These are phyloP conservation scores for Lasiosphaeris hirsuta DNA, from an alignment of 495 filamentous ascomycete species.

Conservation along the genomic window DNA sequence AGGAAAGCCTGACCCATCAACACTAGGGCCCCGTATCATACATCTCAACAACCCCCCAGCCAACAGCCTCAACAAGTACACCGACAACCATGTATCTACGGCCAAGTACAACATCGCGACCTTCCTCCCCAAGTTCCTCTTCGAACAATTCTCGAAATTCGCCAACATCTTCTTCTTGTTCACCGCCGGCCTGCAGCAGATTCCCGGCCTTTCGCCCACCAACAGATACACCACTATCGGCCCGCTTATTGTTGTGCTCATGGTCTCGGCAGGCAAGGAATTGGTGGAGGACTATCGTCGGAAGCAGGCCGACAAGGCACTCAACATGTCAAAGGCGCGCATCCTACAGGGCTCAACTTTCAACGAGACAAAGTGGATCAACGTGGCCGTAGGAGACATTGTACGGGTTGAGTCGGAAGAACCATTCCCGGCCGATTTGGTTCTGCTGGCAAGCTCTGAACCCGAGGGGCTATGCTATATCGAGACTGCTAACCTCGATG, in stretches of 20 bases:
- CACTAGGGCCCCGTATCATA: conserved; percentile 87
- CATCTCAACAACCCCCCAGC: conserved; percentile 96
- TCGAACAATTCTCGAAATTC: conserved; percentile 99
- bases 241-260: conserved; percentile 80
- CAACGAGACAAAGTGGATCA: conserved; percentile 85
- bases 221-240: conserved; percentile 95
- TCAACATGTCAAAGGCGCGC: conserved; percentile 85
- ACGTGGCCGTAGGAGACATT: conserved; percentile 90
- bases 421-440: conserved; percentile 92
- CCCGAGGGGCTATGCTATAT: conserved; percentile 98
- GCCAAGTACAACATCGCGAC: conserved; percentile 95
- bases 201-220: conserved; percentile 90
- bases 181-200: conserved; percentile 92
- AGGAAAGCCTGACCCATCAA: conserved; percentile 81
- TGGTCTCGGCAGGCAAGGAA: conserved; percentile 94
- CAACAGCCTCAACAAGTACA: conserved; percentile 81
- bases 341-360: conserved; percentile 84
- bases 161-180: conserved; percentile 99
- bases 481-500: conserved; percentile 96
- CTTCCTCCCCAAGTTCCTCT: conserved; percentile 97
- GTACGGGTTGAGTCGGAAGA: conserved; percentile 93
- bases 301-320: conserved; percentile 76
- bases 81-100: conserved; percentile 95
- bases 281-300: conserved; percentile 90
- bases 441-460: conserved; percentile 89